Conservation (phyloP, 352 stramenopile genomes). For the Saprolegnia diclina region DNA sequence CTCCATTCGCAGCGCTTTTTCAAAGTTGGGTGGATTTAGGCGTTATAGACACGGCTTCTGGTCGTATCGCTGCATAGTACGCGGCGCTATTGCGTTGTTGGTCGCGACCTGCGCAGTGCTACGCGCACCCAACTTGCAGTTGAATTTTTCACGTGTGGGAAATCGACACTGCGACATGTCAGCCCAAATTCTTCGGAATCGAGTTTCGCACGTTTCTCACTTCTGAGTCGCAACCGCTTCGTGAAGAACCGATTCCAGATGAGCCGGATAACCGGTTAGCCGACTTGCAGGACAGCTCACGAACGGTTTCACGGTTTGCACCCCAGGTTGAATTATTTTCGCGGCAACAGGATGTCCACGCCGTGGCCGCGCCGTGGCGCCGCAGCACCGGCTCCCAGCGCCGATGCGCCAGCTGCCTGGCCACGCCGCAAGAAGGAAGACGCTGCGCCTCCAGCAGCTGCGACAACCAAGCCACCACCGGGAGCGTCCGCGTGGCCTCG, state of each 20-base stretch:
- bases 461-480: background rate
- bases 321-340: background rate
- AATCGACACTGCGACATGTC: background rate
- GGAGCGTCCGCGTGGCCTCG: background rate
- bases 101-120: no score
- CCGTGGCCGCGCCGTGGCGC: slow-evolving; percentile 5
- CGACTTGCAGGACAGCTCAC: no score
- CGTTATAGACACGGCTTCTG: background rate
- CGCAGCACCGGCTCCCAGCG: background rate
- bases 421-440: background rate
- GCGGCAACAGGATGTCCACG: background rate
- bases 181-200: background rate
- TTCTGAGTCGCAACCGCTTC: background rate
- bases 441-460: no score
- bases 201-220: background rate
- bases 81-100: no score
- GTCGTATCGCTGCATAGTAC: no score
- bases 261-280: background rate
- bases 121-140: background rate
- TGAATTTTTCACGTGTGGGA: background rate
- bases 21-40: background rate
- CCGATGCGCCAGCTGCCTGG: background rate
- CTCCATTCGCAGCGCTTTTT: background rate
- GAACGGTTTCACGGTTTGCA: no score
- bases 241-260: background rate